Base-by-base conservation (phyloP, 495 filamentous ascomycete species). In the Hapsidospora chrysogenum region DNA sequence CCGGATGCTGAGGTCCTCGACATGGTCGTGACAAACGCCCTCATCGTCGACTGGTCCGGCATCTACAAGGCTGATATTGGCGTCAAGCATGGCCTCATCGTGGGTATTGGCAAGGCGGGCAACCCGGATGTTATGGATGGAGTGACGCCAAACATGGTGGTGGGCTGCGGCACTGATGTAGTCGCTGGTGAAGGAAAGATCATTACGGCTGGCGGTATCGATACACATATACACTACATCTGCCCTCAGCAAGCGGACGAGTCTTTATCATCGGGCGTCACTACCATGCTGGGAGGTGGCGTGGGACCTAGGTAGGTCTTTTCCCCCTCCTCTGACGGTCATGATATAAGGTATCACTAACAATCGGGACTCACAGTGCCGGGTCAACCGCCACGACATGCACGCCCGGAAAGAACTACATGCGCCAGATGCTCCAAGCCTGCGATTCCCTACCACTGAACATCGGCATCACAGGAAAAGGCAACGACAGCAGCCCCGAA, bases 1-100 rank as follows among this genome's bases (percentile, higher is more conserved):
- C 51, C 66, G 3, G 74, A 85, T 46, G 51, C 60, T 2, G 72
- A 89, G 16, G 75, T 71, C 29, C 52, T 94, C 43, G 89, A 97
- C 50, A 74, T 87, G 36, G 76, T 93, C 9, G 78, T 97, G 44
- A 85, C 84, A 8, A 96, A 96, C 51, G 92, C 92, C 9, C 54
- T 97, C 44, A 73, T 97, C 18, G 68, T 97, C 11, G 92, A 97
- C 51, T 89, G 77, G 67, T 76, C 69, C 11, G 89, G 89, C 28
- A 95, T 97, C 44, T 89, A 79, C 65, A 97, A 97, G 62, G 87
- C 86, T 3, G 89, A 97, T 55, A 89, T 97, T 53, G 89, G 92
- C 22, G 77, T 97, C 47, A 92, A 86, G 50, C 56, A 87, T 37
- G 87, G 89, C 1, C 38, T 80, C 4, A 95, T 97, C 52, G 76